These are phyloP conservation scores for Jaminaea rosea DNA, from an alignment of 1,284 basidiomycete genomes.

Conservation along the genomic window DNA sequence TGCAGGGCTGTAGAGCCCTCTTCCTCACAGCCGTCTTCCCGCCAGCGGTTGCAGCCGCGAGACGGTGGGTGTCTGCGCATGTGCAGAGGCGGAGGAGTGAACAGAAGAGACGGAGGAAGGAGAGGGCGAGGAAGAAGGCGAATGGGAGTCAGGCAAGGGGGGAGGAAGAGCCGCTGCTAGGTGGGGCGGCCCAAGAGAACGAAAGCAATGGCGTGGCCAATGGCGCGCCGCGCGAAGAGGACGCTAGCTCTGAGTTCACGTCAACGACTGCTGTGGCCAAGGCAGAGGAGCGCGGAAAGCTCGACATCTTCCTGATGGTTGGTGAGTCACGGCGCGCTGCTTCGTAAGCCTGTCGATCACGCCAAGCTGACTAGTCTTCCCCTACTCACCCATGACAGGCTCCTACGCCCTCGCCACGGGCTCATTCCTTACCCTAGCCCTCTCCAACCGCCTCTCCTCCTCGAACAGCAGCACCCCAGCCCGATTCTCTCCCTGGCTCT, in stretches of 20 bases:
- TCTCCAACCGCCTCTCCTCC: not conserved
- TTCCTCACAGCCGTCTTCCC: constrained; percentile 36
- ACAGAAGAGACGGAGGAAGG: constrained; percentile 12
- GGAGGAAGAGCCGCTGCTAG: no score
- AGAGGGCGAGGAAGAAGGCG: constrained; percentile 12
- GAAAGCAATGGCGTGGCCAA: not conserved
- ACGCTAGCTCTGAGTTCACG: not conserved
- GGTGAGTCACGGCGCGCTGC: constrained; percentile 14
- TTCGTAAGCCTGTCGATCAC: no score
- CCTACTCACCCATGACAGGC: no score
- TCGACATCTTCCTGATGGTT: constrained; percentile 31
- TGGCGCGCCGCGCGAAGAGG: constrained; percentile 2
- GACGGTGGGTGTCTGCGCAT: constrained; percentile 19
- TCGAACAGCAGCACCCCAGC: not conserved
- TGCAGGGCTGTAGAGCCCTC: constrained; percentile 28
- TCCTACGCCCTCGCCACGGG: constrained; percentile 4
- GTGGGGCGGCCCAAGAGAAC: not conserved
- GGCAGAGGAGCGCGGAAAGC: constrained; percentile 20
- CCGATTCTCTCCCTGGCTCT: constrained; percentile 29
- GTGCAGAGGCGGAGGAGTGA: constrained; percentile 16
- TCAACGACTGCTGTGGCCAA: not conserved
- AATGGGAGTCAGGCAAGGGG: constrained; percentile 6
- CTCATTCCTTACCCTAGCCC: constrained; percentile 1
- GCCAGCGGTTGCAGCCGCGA: constrained; percentile 16
- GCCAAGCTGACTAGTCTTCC: no score